Percentiles rank a stretch among this genome's conserved stretches.
These are phyloP conservation scores for Boletus vermiculosoides DNA, from an alignment of 768 basidiomycete species.

Conservation along the genomic window DNA sequence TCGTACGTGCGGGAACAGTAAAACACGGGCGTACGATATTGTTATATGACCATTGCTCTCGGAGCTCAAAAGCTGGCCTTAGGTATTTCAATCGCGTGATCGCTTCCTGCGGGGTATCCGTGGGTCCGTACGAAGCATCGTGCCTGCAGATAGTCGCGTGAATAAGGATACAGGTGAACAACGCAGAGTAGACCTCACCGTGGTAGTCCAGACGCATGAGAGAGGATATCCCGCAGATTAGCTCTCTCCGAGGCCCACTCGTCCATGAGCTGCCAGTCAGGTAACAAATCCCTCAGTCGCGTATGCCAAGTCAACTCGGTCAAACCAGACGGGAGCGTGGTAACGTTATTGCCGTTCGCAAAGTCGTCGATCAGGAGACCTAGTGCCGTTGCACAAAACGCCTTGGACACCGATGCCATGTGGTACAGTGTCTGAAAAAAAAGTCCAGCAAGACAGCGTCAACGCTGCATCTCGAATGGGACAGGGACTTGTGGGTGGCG, in stretches of 20 bases:
- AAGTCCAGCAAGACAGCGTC: neutral
- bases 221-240: constrained; percentile 37
- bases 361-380: constrained; percentile 46
- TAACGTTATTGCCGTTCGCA: constrained; percentile 33
- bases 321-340: constrained; percentile 33
- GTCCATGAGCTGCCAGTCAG: constrained; percentile 43
- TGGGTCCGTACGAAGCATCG: constrained; percentile 31
- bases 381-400: constrained; percentile 38
- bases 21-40: constrained; percentile 31
- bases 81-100: constrained; percentile 30
- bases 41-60: constrained; percentile 39
- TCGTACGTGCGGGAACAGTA: neutral
- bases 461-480: neutral
- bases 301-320: constrained; percentile 37
- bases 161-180: neutral
- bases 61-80: constrained; percentile 34
- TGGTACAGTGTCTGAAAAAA: constrained; percentile 35
- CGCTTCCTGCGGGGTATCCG: constrained; percentile 27
- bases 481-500: neutral
- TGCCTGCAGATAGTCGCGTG: constrained; percentile 24
- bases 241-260: constrained; percentile 37
- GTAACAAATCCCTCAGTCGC: constrained; percentile 37
- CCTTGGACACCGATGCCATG: constrained; percentile 39
- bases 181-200: constrained; percentile 22
- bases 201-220: constrained; percentile 42